Conservation (phyloP, 1,284 basidiomycete species). For the Gymnopus androsaceus region DNA sequence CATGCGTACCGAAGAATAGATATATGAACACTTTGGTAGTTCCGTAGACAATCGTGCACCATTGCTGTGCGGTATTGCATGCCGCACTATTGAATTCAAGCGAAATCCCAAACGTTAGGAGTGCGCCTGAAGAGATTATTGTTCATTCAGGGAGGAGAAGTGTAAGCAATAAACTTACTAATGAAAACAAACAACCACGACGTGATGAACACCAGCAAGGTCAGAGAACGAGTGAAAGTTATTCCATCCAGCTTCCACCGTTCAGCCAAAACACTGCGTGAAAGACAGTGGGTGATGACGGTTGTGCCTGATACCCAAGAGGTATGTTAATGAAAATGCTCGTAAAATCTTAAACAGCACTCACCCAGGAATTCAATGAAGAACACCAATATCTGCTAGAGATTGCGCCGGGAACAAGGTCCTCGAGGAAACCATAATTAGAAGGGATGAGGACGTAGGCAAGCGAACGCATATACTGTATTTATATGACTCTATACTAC, state of each 20-base stretch:
- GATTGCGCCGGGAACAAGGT: no score
- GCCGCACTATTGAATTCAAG: background rate
- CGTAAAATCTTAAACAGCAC: no score
- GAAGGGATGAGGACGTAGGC: no score
- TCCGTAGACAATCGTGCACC: constrained; percentile 10
- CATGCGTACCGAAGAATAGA: background rate
- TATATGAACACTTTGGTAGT: constrained; percentile 10
- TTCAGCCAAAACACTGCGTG: background rate
- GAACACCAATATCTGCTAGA: no score
- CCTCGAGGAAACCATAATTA: no score
- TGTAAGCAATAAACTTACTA: constrained; percentile 1
- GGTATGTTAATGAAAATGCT: no score
- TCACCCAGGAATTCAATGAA: no score
- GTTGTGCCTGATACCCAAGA: background rate
- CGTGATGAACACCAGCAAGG: constrained; percentile 5
- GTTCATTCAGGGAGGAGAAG: background rate
- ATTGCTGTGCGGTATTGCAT: constrained; percentile 6
- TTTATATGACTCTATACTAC: no score
- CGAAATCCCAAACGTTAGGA: constrained; percentile 10
- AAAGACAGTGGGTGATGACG: background rate
- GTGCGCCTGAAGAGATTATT: background rate
- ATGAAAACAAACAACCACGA: constrained; percentile 15
- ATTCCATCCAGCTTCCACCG: background rate
- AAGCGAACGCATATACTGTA: no score
- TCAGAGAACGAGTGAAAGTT: constrained; percentile 3